Conservation (phyloP, 202 grass and related monocot species). For the Hordeum pubiflorum region DNA sequence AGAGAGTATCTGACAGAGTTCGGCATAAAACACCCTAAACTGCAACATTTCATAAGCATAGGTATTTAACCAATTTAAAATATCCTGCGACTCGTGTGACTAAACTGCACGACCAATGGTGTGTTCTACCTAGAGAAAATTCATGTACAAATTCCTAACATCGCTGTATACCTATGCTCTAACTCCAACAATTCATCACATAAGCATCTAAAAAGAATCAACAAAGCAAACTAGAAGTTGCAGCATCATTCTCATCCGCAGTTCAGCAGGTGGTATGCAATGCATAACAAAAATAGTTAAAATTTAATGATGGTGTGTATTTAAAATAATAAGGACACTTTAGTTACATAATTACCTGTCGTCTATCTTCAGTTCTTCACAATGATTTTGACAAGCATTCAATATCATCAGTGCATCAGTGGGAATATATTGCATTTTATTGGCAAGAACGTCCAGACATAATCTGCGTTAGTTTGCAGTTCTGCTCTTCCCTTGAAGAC, state of each 20-base stretch:
- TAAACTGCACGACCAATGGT: no score
- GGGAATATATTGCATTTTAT: constrained; percentile 5
- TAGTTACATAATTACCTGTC: not conserved
- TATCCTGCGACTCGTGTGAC: no score
- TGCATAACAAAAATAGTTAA: not conserved
- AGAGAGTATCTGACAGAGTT: no score
- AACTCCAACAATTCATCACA: not conserved
- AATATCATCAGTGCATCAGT: not conserved
- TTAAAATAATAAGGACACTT: not conserved
- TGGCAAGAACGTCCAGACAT: not conserved
- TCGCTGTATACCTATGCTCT: not conserved
- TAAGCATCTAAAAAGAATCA: not conserved
- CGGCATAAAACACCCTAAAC: no score
- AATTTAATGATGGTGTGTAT: not conserved
- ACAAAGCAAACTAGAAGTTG: not conserved
- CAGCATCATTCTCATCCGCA: not conserved
- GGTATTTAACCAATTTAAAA: no score
- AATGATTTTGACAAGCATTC: constrained; percentile 3
- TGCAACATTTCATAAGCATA: no score
- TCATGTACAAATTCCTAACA: not conserved
- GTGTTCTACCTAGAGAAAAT: not conserved
- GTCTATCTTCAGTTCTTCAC: not conserved
- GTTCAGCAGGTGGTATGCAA: not conserved
- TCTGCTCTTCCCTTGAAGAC: not conserved
- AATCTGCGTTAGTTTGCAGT: not conserved